phyloP scores from a whole-genome alignment of 768 basidiomycete species.

The Mycena metata region DNA sequence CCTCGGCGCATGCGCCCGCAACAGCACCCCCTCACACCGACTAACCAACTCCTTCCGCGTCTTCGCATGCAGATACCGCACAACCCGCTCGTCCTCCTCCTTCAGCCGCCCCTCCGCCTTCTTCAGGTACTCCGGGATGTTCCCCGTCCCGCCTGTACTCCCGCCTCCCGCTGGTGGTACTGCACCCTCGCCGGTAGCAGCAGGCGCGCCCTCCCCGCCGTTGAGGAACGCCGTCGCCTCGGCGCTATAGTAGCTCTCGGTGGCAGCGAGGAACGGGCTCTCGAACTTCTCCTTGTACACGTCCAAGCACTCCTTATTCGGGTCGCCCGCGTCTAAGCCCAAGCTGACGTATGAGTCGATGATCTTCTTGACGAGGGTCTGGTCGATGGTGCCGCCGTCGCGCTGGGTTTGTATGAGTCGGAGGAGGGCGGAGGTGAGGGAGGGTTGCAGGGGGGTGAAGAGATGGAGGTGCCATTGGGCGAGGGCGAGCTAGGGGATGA shows the following conservation, averaged over 20 bases:
- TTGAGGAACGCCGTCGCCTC: constrained; percentile 90
- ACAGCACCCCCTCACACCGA: constrained; percentile 92
- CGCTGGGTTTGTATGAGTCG: constrained; percentile 92
- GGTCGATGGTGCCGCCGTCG: constrained; percentile 94
- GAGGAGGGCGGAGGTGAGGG: constrained; percentile 86
- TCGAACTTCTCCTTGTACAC: constrained; percentile 95
- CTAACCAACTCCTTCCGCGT: constrained; percentile 85
- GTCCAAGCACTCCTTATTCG: constrained; percentile 93
- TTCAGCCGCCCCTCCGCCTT: constrained; percentile 92
- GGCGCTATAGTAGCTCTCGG: constrained; percentile 90
- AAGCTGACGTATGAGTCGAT: constrained; percentile 96
- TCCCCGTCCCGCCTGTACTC: constrained; percentile 75
- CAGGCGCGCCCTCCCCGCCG: constrained; percentile 5
- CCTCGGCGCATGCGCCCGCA: constrained; percentile 82
- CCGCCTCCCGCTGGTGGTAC: too few species aligned
- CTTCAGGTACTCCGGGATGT: constrained; percentile 90
- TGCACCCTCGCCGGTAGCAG: too few species aligned
- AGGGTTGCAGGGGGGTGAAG: constrained; percentile 86
- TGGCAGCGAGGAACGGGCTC: constrained; percentile 86
- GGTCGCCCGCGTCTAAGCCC: constrained; percentile 91
- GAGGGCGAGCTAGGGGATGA: constrained; percentile 87
- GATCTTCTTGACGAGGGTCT: constrained; percentile 92
- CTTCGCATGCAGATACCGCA: constrained; percentile 90
- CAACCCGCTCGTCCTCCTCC: constrained; percentile 97
- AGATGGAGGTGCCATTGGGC: constrained; percentile 96